Percentiles rank a stretch among this genome's conserved stretches.
phyloP scores from a whole-genome alignment of 805 yeast genomes.

The Kuraishia cidri region DNA sequence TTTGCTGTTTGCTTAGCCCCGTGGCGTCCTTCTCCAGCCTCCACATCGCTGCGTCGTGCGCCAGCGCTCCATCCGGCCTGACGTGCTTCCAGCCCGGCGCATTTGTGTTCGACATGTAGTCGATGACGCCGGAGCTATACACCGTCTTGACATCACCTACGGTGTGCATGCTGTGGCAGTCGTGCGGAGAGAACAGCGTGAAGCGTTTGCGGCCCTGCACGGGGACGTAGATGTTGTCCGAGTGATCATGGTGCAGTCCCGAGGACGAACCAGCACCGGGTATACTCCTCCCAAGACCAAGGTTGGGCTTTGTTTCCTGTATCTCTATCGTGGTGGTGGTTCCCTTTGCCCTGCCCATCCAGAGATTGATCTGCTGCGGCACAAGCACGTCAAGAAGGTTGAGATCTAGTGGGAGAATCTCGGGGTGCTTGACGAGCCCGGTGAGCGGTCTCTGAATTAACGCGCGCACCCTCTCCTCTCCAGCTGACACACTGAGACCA shows the following conservation, averaged over 20 bases:
- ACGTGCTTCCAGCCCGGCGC: constrained; percentile 60
- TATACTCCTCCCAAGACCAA: constrained; percentile 43
- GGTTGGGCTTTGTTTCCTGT: constrained; percentile 12
- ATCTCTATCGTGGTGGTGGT: constrained; percentile 5
- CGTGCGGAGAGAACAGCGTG: constrained; percentile 57
- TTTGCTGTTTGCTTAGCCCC: constrained; percentile 13
- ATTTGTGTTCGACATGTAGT: constrained; percentile 40
- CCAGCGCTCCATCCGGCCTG: constrained; percentile 53
- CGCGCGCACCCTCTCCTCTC: constrained; percentile 33
- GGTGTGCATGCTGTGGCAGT: constrained; percentile 49
- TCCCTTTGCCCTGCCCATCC: constrained; percentile 46
- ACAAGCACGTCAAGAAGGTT: constrained; percentile 28
- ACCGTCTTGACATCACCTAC: constrained; percentile 51
- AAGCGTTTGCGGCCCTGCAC: constrained; percentile 55
- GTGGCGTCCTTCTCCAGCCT: constrained; percentile 13
- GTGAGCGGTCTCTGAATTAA: constrained; percentile 58
- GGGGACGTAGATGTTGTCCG: constrained; percentile 64
- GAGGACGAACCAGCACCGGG: constrained; percentile 59
- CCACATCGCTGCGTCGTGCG: constrained; percentile 38
- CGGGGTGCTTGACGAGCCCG: constrained; percentile 17
- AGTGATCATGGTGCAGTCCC: constrained; percentile 76
- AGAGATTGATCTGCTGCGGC: constrained; percentile 67
- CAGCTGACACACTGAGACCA: constrained; percentile 23
- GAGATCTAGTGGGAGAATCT: constrained; percentile 31
- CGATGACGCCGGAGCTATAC: constrained; percentile 58